phyloP scores from a whole-genome alignment of 2,329 filamentous ascomycete species.

The Fusarium oxysporum region DNA sequence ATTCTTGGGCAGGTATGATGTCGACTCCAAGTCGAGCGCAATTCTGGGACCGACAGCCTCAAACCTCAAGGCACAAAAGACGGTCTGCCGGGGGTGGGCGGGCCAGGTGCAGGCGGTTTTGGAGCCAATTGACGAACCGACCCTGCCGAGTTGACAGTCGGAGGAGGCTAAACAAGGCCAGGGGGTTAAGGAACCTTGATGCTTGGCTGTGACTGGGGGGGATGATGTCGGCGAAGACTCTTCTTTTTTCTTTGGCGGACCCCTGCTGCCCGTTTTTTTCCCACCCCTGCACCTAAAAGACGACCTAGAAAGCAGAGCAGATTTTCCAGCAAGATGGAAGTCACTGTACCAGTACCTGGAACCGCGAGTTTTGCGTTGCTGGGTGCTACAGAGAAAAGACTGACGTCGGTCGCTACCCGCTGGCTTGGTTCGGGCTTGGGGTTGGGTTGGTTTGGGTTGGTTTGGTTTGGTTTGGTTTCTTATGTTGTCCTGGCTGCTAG shows the following conservation, averaged over 20 bases:
- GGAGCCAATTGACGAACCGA: conserved; percentile 46
- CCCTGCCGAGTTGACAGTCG: conserved; percentile 47
- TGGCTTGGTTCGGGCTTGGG: conserved; percentile 15
- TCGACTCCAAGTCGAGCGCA: conserved; percentile 43
- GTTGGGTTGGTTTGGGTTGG: background rate
- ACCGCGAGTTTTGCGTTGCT: conserved; percentile 22
- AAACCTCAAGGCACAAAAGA: conserved; percentile 44
- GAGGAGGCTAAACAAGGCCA: conserved; percentile 45
- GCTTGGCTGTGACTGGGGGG: conserved; percentile 42
- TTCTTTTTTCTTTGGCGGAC: conserved; percentile 18
- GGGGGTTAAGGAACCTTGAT: conserved; percentile 43
- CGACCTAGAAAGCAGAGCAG: conserved; percentile 16
- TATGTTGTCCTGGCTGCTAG: conserved; percentile 27
- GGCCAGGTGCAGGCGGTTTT: conserved; percentile 38
- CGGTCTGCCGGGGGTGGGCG: conserved; percentile 46
- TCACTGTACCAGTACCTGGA: conserved; percentile 47
- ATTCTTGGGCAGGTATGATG: conserved; percentile 44
- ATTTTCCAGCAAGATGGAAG: conserved; percentile 28
- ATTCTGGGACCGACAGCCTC: conserved; percentile 40
- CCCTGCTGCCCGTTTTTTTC: conserved; percentile 46
- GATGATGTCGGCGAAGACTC: conserved; percentile 42
- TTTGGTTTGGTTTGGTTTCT: conserved; percentile 5
- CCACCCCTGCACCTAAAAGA: conserved; percentile 29
- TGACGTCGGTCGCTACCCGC: conserved; percentile 25
- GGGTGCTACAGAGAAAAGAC: conserved; percentile 2